phyloP scores from a whole-genome alignment of 805 yeast species.

The Lipomyces yamadae region DNA sequence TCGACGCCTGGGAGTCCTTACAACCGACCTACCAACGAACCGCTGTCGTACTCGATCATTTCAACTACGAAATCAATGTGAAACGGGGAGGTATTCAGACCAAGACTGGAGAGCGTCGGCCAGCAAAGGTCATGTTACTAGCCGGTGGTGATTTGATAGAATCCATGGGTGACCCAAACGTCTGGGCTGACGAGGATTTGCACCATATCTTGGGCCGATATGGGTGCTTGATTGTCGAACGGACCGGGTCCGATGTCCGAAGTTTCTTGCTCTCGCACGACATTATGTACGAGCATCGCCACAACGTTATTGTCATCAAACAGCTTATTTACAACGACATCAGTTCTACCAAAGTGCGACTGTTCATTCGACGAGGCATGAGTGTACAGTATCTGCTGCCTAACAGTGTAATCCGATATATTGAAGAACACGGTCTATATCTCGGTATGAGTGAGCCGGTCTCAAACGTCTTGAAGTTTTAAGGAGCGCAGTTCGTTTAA shows the following conservation, averaged over 20 bases:
- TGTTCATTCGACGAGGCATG: conserved; percentile 93
- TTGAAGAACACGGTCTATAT: conserved; percentile 88
- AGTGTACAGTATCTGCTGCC: conserved; percentile 94
- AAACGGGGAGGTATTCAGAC: conserved; percentile 82
- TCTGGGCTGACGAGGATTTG: conserved; percentile 95
- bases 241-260: conserved; percentile 96
- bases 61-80: conserved; percentile 91
- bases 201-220: conserved; percentile 94
- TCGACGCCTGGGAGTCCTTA: conserved; percentile 97
- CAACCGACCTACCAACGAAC: conserved; percentile 92
- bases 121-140: conserved; percentile 90
- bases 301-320: conserved; percentile 90
- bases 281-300: conserved; percentile 90
- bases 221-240: conserved; percentile 94
- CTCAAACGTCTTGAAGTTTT: conserved; percentile 35
- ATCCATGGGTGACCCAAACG: conserved; percentile 99
- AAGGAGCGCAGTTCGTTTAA: not conserved
- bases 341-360: conserved; percentile 89
- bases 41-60: conserved; percentile 93
- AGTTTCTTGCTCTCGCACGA: conserved; percentile 91
- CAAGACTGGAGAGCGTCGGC: conserved; percentile 55
- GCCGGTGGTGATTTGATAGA: conserved; percentile 99
- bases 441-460: conserved; percentile 39
- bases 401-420: conserved; percentile 90
- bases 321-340: conserved; percentile 97